Evolutionary conservation across 345 rosid species (phyloP), one percentile per base, ranked within the genome.

Genomic region (Lepidium sativum): DNA sequence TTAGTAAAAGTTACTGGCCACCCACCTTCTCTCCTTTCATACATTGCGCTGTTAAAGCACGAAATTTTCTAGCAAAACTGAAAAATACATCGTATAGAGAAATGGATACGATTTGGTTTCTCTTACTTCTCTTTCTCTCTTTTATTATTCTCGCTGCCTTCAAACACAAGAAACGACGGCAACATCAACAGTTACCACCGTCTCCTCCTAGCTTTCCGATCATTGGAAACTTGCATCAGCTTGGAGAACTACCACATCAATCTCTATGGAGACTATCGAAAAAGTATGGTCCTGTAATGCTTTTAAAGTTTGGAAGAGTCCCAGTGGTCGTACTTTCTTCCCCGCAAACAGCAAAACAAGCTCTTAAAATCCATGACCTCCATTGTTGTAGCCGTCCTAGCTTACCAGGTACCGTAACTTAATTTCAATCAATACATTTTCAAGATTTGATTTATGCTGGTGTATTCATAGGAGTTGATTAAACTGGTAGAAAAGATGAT

Each of bases 201-300:
- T 67, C 67, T 54, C 85, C 84, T 3, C 74, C 66, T 1, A 70
- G 63, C 64, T 72, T 84, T 15, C 84, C 80, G 3, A 18, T 84
- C 41, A 3, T 80, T 2, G 82, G 83, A 12, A 81, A 79, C 73
- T 73, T 83, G 37, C 79, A 76, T 60, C 80, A 71, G 55, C 78
- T 83, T 1, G 83, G 82, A 37, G 58, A 35, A 17, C 25, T 65
- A 58, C 76, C 71, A 25, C 76, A 65, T 58, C 61, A 58, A 6
- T 50, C 66, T 58, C 40, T 72, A 10, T 59, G 71, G 48, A 50
- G 5, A 35, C 67, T 65, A 33, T 65, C 76, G n/a, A n/a, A n/a
- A 27, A 58, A 50, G 20, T 58, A 72, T 50, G 76, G 76, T 52
- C 71, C 71, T 23, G 25, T 86, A 2, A 56, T 83, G 79, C 60